Evolutionary conservation across 2,329 filamentous ascomycete species (phyloP), one percentile per base, ranked within the genome.

Genomic region (Blumeriella jaapii): DNA sequence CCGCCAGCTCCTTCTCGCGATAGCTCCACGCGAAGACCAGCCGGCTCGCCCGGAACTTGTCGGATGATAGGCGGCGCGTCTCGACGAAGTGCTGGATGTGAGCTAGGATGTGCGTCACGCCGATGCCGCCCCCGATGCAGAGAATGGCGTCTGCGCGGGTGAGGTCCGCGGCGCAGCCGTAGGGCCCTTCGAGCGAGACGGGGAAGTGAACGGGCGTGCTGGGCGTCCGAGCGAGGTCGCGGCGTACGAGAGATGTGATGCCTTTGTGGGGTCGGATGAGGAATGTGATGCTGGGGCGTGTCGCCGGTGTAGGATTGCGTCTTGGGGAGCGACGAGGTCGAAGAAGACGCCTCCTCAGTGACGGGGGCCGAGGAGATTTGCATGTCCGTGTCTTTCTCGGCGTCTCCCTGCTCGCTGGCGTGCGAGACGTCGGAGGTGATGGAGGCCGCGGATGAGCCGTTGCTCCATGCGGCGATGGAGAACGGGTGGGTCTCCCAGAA

Each of bases 41-140:
- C 9, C 27, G 12, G 19, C 9, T 26, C 9, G 29, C 18, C 20
- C 36, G 26, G 13, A 36, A 6, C 12, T 23, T 9, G 1, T 17
- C 4, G 5, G 33, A 29, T 2, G 7, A 2, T 1, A 23, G 6
- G 6, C 33, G 33, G 5, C 33, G 25, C 5, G 26, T 13, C 11
- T 22, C 25, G 26, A 29, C 24, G 34, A 39, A 31, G 22, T 11
- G 13, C 10, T 30, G 34, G 1, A 64, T 42, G 35, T 67, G 61
- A 1, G 62, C 59, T 0, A 65, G 42, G 0, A 63, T 55, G 0
- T 61, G 55, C 11, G 62, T 63, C 10, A 67, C 58, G 0, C 64
- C 64, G 29, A 61, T 65, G 0, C 64, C 64, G 1, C 64, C 64
- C 0, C 61, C 60, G 4, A 67, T 46, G 37, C 67, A 65, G 0